These are phyloP conservation scores for Heteromeles arbutifolia DNA, from an alignment of 306 rosid species.

Conservation along the genomic window DNA sequence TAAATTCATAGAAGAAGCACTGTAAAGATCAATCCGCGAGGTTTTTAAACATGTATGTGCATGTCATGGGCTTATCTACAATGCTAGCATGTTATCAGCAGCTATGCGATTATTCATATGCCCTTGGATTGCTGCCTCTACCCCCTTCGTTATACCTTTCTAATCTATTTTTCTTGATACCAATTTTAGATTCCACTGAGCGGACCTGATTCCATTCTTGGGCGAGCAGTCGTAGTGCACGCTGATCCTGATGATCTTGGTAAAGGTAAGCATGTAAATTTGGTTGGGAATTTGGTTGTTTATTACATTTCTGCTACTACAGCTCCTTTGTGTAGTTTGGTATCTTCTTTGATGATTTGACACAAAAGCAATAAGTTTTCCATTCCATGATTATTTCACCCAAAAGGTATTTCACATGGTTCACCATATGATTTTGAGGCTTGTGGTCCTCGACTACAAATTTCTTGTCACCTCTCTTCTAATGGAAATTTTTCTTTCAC, in stretches of 20 bases:
- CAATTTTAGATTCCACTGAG: slow-evolving; percentile 61
- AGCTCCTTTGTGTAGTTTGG: background rate
- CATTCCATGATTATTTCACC: background rate
- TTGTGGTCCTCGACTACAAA: background rate
- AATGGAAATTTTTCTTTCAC: background rate
- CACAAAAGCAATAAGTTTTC: background rate
- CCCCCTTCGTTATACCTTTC: background rate
- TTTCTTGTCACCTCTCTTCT: background rate
- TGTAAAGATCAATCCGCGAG: too few relatives aligned
- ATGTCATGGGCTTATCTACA: background rate
- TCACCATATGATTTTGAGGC: background rate
- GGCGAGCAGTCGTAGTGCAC: slow-evolving; percentile 97
- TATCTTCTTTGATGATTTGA: background rate
- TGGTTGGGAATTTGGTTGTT: background rate
- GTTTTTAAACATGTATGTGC: background rate
- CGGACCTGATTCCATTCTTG: slow-evolving; percentile 76
- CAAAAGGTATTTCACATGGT: background rate
- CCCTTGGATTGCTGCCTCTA: background rate
- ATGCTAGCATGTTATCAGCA: background rate
- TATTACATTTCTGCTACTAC: background rate
- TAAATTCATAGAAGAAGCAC: too few relatives aligned
- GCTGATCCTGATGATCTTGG: slow-evolving; percentile 97
- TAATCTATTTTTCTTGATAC: background rate
- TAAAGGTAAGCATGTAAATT: slow-evolving; percentile 40
- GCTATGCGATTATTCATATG: background rate